Base-by-base conservation (phyloP, 2,329 filamentous ascomycete species). In the Scopulariopsis brevicaulis region DNA sequence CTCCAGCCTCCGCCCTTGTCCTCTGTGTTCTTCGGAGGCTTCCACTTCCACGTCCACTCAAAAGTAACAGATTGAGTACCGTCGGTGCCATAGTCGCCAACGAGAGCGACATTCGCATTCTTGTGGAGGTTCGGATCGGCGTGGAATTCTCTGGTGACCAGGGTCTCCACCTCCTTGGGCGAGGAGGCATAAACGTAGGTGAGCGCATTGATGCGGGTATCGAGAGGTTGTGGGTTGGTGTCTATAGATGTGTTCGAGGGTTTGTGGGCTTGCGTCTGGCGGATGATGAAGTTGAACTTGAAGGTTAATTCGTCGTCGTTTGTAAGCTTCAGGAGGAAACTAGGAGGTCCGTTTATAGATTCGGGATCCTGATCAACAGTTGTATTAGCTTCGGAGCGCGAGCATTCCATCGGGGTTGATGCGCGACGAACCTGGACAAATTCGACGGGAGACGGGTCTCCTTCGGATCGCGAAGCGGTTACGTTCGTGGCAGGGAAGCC, bases 21-120 rank as follows among this genome's bases (percentile, higher is more conserved):
- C 68, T 96, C 92, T 18, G 76, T 74, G 15, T 75, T 67, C 76
- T 90, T 96, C 43, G 94, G 94, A 10, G 94, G 90, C 68, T 88
- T 90, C 91, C 93, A 99, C 76, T 87, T 94, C 94, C 94, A 99
- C 8, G 87, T 86, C 91, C 93, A 99, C 63, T 93, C 87, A 68
- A 96, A 96, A 37, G 90, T 85, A 34, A 96, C 86, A 1, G 90
- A 93, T 7, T 87, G 77, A 65, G 78, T 89, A n/a, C 93, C 92
- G 35, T 81, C 84, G 0, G 94, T 99, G 2, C 83, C 81, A 68
- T 88, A 96, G 69, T 96, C 91, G 3, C 94, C 94, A n/a, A 99
- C 86, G 52, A 97, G 79, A 66, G 95, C 88, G 46, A 99, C 94
- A 68, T 97, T 97, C 58, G 91, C 82, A 68, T 96, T 97, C 70